These are phyloP conservation scores for Poronia punctata DNA, from an alignment of 495 filamentous ascomycete genomes.

Conservation along the genomic window DNA sequence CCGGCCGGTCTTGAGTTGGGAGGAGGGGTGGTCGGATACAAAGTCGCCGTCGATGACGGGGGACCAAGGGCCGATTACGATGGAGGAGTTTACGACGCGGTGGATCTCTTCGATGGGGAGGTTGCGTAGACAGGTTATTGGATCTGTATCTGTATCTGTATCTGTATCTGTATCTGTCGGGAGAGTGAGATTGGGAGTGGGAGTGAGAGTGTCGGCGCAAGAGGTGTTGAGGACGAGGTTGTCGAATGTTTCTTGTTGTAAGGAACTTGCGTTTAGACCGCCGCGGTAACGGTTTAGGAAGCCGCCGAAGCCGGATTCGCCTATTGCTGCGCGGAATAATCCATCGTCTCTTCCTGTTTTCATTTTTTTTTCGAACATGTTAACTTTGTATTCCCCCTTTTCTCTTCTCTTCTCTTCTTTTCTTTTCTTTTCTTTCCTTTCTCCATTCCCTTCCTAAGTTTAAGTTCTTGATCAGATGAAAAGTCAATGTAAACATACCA, in stretches of 20 bases:
- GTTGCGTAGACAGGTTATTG: slow-evolving; percentile 33
- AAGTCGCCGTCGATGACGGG: slow-evolving; percentile 43
- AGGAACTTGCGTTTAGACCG: slow-evolving; percentile 12
- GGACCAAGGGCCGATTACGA: slow-evolving; percentile 15
- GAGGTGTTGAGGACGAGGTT: slow-evolving; percentile 22
- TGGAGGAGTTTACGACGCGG: neutral
- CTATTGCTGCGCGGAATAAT: slow-evolving; percentile 41
- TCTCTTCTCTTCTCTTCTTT: too few relatives aligned
- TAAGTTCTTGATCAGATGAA: neutral
- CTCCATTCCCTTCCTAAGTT: too few relatives aligned
- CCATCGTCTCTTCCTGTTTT: slow-evolving; percentile 30
- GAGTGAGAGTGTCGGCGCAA: slow-evolving; percentile 19
- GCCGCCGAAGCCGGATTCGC: slow-evolving; percentile 25
- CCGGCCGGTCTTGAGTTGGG: slow-evolving; percentile 8
- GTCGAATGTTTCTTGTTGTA: slow-evolving; percentile 26
- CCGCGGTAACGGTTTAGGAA: slow-evolving; percentile 6
- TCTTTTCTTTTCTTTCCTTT: too few relatives aligned
- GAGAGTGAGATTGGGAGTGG: too few relatives aligned
- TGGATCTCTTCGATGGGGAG: slow-evolving; percentile 11
- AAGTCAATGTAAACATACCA: slow-evolving; percentile 9
- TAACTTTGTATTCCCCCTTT: too few relatives aligned
- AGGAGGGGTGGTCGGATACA: slow-evolving; percentile 19
- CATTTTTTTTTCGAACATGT: too few relatives aligned
- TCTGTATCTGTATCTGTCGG: too few relatives aligned
- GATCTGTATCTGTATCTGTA: too few relatives aligned